Base-by-base conservation (phyloP, 345 rosid genomes). In the Gossypium bickii region DNA sequence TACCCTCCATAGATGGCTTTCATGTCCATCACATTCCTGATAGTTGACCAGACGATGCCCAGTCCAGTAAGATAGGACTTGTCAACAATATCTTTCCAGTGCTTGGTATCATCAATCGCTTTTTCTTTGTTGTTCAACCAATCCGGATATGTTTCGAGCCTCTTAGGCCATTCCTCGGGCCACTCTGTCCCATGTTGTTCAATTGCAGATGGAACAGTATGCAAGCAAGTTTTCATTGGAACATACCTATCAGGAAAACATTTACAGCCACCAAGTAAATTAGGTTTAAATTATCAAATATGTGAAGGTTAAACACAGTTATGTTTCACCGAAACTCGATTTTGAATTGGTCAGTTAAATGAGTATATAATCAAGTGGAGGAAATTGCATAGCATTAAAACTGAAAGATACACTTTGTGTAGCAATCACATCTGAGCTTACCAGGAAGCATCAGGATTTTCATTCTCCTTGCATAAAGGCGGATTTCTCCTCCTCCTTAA, bases 101-200 rank as follows among this genome's bases (percentile, higher is more conserved):
- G 97, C 52, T 82, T 82, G 70, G 89, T 73, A 59, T 92, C 97
- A 12, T 84, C 85, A 62, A 80, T 74, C 56, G 86, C 59, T 75
- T 84, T 92, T 73, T 88, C 93, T 82, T 91, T 89, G 81, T 84
- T 79, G 48, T 83, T 82, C 77, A 89, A 81, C 98, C 98, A 94
- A 61, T 92, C 97, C 4, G 98, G 98, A 72, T 88, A 91, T n/a
- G 92, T 87, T 82, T 91, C 97, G 38, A 91, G 95, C 85, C 98
- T 86, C 85, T 87, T 86, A 43, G 97, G 98, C 97, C 98, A 94
- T 81, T 91, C 97, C 78, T 89, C 95, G n/a, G 97, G 98, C 97
- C 98, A 94, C 52, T 92, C 98, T 22, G 97, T 83, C 63, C 98
- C 98, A 25, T 84, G 97, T 67, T 92, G 93, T 77, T 94, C 97